Conservation (phyloP, 768 basidiomycete genomes). For the Tremella yokohamensis region DNA sequence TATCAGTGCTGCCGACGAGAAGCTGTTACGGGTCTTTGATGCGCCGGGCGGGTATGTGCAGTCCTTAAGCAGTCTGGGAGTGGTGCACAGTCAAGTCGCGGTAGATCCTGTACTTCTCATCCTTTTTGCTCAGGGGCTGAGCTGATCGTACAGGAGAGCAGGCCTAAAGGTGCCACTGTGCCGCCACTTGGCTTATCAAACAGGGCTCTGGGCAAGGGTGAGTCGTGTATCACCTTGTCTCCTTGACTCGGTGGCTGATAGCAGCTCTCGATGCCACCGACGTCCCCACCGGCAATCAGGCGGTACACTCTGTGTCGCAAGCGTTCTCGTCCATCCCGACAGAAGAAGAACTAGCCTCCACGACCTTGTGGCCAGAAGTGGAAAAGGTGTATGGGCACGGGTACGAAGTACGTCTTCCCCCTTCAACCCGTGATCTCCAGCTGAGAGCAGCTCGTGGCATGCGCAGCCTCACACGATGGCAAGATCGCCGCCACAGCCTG, state of each 20-base stretch:
- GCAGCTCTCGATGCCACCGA: conserved; percentile 26
- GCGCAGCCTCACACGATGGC: conserved; percentile 69
- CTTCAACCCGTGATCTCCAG: neutral
- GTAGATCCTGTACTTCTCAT: conserved; percentile 3
- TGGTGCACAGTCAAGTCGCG: neutral
- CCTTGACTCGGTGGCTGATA: conserved; percentile 12
- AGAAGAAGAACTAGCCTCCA: conserved; percentile 81
- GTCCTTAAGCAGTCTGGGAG: conserved; percentile 57
- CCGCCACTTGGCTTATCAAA: conserved; percentile 93
- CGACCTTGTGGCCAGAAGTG: conserved; percentile 91
- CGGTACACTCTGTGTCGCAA: conserved; percentile 47
- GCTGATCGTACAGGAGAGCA: conserved; percentile 7
- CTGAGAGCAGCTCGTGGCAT: conserved; percentile 64
- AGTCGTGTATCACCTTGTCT: conserved; percentile 18
- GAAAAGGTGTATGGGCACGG: conserved; percentile 98
- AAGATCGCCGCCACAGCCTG: conserved; percentile 81
- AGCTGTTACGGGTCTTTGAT: conserved; percentile 88
- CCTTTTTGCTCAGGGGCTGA: neutral
- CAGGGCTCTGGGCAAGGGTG: conserved; percentile 75
- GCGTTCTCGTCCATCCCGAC: conserved; percentile 57
- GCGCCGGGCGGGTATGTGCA: conserved; percentile 78
- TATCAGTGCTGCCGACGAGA: conserved; percentile 91
- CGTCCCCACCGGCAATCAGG: conserved; percentile 31
- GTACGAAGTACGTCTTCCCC: conserved; percentile 67
- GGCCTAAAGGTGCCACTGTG: conserved; percentile 67